Conservation (phyloP, 306 rosid species). For the Vigna hirtella region DNA sequence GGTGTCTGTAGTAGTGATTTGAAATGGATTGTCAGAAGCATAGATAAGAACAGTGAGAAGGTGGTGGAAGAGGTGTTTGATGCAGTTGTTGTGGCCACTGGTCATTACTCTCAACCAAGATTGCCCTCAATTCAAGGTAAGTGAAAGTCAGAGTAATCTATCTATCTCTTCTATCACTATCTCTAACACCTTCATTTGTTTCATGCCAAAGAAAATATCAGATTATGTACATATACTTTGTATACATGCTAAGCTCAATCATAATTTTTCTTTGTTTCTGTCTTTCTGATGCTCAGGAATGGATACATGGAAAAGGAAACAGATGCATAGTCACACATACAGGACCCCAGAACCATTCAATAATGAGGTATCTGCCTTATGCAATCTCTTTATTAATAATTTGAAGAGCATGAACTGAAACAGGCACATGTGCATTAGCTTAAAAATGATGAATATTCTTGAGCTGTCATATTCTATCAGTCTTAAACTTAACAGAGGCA, state of each 20-base stretch:
- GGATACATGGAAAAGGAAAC: constrained; percentile 88
- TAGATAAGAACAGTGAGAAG: constrained; percentile 52
- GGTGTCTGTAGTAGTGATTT: constrained; percentile 57
- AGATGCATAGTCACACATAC: constrained; percentile 89
- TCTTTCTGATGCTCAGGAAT: constrained; percentile 60
- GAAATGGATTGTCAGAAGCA: constrained; percentile 80
- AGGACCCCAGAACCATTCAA: constrained; percentile 76
- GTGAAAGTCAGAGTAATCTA: background rate
- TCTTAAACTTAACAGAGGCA: background rate
- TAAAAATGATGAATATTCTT: constrained; percentile 35
- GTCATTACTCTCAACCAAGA: constrained; percentile 88
- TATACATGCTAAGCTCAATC: constrained; percentile 1
- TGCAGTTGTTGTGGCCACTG: constrained; percentile 90
- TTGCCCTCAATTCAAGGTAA: constrained; percentile 80
- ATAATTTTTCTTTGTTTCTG: background rate
- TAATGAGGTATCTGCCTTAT: constrained; percentile 61
- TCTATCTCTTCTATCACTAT: background rate
- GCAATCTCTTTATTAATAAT: background rate
- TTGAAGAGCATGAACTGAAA: background rate
- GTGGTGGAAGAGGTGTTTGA: constrained; percentile 77
- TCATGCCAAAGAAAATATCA: constrained; percentile 11
- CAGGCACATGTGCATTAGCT: background rate
- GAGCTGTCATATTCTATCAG: background rate
- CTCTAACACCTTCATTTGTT: constrained; percentile 20
- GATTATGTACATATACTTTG: background rate